Evolutionary conservation across 2,329 filamentous ascomycete species (phyloP), one percentile per base, ranked within the genome.

Genomic region (Fusarium foetens): DNA sequence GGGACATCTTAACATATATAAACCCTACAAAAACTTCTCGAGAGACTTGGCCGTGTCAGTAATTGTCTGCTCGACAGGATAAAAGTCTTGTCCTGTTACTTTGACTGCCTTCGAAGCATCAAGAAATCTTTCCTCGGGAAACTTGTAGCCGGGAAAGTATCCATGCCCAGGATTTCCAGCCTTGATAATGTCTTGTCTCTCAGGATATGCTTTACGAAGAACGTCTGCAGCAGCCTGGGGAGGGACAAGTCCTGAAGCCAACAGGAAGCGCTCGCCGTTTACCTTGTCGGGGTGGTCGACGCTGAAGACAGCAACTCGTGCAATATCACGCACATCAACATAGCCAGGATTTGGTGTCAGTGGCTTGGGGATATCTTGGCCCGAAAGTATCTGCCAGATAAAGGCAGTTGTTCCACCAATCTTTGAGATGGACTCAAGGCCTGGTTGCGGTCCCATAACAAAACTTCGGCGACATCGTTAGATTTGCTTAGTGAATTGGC

Each of bases 251-350:
- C 75, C 75, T 7, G 52, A 64, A 8, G 63, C 45, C 14, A 77
- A 27, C 23, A 77, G 33, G 52, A 66, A 76, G 4, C 75, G 75
- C 36, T 77, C 67, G 8, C 72, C 70, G 11, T 76, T 60, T 9
- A 63, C 33, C 62, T 76, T 70, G 6, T 71, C 72, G 8, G 67
- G 52, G 31, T 75, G 63, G 10, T 71, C 53, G 21, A 77, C 68
- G 41, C 70, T 72, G 36, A 75, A 77, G 11, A 77, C 70, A 5
- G 64, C 70, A 45, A 76, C 60, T 35, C 75, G 64, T 5, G 72
- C 75, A 25, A 77, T 46, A 31, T 77, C 75, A 31, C 75, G 73
- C 16, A 75, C 75, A 38, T 77, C 75, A 13, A 77, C 70, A 27
- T 59, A 77, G n/a, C 38, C 49, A 6, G 75, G 63, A 11, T 58